Conservation (phyloP, 371 early-diverging fungal genomes). For the Saksenaea oblongispora region DNA sequence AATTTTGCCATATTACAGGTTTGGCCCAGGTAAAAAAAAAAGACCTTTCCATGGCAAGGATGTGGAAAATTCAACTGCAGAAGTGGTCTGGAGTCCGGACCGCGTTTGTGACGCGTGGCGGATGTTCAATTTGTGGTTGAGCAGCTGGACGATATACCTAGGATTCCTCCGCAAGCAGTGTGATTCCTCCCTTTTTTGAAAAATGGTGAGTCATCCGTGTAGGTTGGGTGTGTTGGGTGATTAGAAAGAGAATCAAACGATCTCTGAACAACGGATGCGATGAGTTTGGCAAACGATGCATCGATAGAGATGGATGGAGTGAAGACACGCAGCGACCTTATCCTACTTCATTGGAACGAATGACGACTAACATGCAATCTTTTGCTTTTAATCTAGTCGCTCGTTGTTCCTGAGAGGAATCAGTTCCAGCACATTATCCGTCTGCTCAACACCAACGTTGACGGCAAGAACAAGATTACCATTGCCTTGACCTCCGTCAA, state of each 20-base stretch:
- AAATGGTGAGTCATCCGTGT: slow-evolving; percentile 1
- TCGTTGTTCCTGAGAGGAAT: slow-evolving; percentile 84
- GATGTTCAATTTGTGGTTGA: neutral
- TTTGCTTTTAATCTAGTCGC: slow-evolving; percentile 58
- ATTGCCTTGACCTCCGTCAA: slow-evolving; percentile 96
- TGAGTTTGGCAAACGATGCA: neutral
- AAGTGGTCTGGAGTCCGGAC: no score
- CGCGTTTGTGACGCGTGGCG: neutral
- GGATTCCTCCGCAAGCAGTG: neutral
- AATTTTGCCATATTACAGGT: no score
- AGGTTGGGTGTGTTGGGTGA: neutral
- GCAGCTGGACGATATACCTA: neutral
- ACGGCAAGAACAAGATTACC: slow-evolving; percentile 93
- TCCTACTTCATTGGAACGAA: neutral
- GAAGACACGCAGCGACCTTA: neutral
- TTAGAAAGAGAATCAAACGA: neutral
- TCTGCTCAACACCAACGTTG: slow-evolving; percentile 99
- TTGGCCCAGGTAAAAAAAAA: no score
- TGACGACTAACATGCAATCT: neutral
- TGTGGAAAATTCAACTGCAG: no score
- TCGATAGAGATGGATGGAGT: neutral
- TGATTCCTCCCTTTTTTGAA: slow-evolving; percentile 5
- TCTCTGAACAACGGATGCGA: neutral
- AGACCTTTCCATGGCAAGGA: no score
- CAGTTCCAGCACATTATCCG: slow-evolving; percentile 98